These are phyloP conservation scores for Trichoderma cornu-damae DNA, from an alignment of 2,329 filamentous ascomycete species.

Conservation along the genomic window DNA sequence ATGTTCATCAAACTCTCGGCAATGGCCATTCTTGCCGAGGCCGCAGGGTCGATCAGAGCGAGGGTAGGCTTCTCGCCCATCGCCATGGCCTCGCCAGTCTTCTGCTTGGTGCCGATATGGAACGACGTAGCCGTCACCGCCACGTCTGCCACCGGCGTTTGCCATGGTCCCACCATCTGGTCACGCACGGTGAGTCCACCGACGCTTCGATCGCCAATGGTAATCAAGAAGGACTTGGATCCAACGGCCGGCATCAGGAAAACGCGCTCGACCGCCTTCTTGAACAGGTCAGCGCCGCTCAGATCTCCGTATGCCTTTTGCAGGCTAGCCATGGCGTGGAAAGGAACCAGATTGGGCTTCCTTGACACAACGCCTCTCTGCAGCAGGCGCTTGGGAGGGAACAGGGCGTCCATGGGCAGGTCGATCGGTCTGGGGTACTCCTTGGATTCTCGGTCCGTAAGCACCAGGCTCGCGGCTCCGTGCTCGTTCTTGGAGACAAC, in stretches of 20 bases:
- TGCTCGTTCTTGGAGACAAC: constrained; percentile 58
- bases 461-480: constrained; percentile 66
- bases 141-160: constrained; percentile 88
- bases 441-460: constrained; percentile 74
- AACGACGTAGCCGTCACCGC: constrained; percentile 86
- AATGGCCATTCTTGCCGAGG: constrained; percentile 94
- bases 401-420: constrained; percentile 80
- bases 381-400: constrained; percentile 81
- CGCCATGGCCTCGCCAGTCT: constrained; percentile 90
- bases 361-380: constrained; percentile 67
- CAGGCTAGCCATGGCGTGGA: constrained; percentile 64
- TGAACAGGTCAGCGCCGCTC: constrained; percentile 48
- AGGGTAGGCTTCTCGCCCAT: constrained; percentile 91
- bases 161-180: constrained; percentile 96
- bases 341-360: constrained; percentile 61
- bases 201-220: constrained; percentile 88
- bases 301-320: constrained; percentile 56
- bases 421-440: constrained; percentile 77
- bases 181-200: constrained; percentile 84
- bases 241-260: constrained; percentile 82
- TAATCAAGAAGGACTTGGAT: constrained; percentile 97
- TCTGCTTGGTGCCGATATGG: constrained; percentile 57
- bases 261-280: constrained; percentile 71
- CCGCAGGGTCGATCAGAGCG: constrained; percentile 81
- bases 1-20: constrained; percentile 91